Evolutionary conservation across 2,329 filamentous ascomycete species (phyloP), one percentile per base, ranked within the genome.

Genomic region (Hortaea werneckii): DNA sequence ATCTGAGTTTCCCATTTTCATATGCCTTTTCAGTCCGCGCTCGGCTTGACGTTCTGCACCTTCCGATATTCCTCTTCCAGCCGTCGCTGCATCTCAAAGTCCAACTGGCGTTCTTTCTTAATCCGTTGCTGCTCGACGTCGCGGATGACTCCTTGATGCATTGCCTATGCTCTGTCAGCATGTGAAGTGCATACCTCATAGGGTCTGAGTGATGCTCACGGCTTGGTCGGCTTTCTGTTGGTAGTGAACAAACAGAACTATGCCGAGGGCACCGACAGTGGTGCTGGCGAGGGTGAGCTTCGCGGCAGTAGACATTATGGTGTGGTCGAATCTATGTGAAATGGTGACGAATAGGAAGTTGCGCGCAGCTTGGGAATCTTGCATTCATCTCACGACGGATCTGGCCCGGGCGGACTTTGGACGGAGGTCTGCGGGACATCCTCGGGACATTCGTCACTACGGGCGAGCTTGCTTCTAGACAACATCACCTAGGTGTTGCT

Each of bases 61-160:
- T 90, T 90, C 64, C 83, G 82, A 66, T 95, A 96, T 65, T 98
- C 86, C 58, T 83, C 78, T 68, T 96, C 89, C 41, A 98, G 72
- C 5, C 77, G 78, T 52, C 76, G 78, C 64, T 98, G 92, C 78
- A 94, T 80, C 54, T 96, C 89, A 60, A 98, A 98, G 63, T 98
- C 92, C 43, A 88, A 79, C 65, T 94, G 86, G 48, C 92, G 82
- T 66, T 98, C 92, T 54, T 79, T 78, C 70, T 95, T 95, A 54
- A 95, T 65, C 40, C 85, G 81, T 64, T 95, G 89, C 62, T 94
- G 87, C 62, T 96, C 90, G 75, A 95, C 85, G 61, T 98, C 92
- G 53, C 90, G 85, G 53, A 96, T 73, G 37, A 98, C 92, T 39
- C 92, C 92, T 55, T 84, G 79, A 62, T 98, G 92, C 92, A 98